A percentile compares a stretch with the other conserved stretches of the same genome.
Evolutionary conservation across 1,284 basidiomycete species (phyloP).

Genomic region (Tilletia indica): DNA sequence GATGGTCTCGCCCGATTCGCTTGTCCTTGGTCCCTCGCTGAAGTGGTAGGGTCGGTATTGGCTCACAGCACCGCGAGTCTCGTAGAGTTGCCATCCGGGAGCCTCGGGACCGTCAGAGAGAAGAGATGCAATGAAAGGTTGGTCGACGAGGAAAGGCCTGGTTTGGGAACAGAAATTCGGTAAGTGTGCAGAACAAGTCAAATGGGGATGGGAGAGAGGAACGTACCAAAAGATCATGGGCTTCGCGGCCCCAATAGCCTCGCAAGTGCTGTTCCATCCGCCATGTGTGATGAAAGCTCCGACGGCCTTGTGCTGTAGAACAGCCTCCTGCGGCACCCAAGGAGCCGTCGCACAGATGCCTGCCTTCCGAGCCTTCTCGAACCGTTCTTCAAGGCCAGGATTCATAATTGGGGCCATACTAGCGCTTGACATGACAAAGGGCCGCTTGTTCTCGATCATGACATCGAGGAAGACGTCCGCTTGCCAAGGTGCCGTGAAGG

Average conservation of each 20-base stretch:
- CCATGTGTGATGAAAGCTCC: slow-evolving; percentile 6
- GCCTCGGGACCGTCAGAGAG: neutral
- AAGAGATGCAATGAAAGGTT: neutral
- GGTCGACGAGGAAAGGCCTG: slow-evolving; percentile 8
- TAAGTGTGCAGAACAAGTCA: no score
- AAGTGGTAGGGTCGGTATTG: neutral
- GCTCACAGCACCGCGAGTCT: neutral
- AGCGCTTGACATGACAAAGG: neutral
- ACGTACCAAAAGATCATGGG: slow-evolving; percentile 5
- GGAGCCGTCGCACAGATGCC: neutral
- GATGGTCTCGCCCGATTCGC: neutral
- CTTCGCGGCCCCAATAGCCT: neutral
- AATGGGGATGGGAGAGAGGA: no score
- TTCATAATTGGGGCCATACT: neutral
- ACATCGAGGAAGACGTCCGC: neutral
- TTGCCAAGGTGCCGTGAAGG: neutral
- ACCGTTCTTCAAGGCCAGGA: neutral
- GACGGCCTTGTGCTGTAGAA: neutral
- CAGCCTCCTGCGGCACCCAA: neutral
- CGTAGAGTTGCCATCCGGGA: neutral
- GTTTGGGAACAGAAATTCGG: neutral
- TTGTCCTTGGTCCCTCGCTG: neutral
- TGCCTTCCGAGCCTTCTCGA: neutral
- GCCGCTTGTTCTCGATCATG: slow-evolving; percentile 11
- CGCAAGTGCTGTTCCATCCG: slow-evolving; percentile 14